Evolutionary conservation across 305 asterid species (phyloP), one percentile per base, ranked within the genome.

Genomic region (Fraxinus ornus): DNA sequence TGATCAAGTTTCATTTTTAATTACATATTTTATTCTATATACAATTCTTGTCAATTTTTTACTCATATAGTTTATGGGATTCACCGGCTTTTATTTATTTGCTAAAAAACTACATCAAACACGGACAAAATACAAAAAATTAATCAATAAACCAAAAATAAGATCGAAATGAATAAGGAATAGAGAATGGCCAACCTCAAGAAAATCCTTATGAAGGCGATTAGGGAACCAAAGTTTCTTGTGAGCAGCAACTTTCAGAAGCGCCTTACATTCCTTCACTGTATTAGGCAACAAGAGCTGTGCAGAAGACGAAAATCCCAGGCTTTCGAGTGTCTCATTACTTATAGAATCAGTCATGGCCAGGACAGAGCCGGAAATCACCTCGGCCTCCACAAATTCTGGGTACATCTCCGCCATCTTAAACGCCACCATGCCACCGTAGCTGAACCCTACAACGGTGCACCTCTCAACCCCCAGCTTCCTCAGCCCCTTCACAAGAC

Each of bases 381-480:
- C 95, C 81, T 93, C 3, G 1, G 94, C 92, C 81, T 79, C 87
- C 70, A 95, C 97, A 88, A 93, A 57, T 9, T 91, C 91, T 1
- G 94, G 94, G 64, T 86, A 85, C 86, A 87, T 49, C 90, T 94
- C 97, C 33, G 98, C 99, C 95, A 95, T 88, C 94, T 93, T 94
- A 72, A 95, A 95, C 17, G 97, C 97, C 85, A 95, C 98, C 98
- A 92, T 91, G 37, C 98, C 98, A 24, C 99, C 99, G 82, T 95
- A 95, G 85, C 99, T 95, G 85, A 95, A 94, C 17, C 98, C 99
- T 75, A 95, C 95, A 85, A 93, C 86, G 72, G 91, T 86, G 79
- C 99, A 95, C 80, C 87, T 87, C 87, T 89, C 95, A 1, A 95
- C 68, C 0, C 98, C 95, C 44, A 95, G 86, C 88, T 85, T 89